A percentile compares a stretch with the other conserved stretches of the same genome.
Conservation (phyloP, 73 alveolate genomes). For the Symbiodinium pilosum region DNA sequence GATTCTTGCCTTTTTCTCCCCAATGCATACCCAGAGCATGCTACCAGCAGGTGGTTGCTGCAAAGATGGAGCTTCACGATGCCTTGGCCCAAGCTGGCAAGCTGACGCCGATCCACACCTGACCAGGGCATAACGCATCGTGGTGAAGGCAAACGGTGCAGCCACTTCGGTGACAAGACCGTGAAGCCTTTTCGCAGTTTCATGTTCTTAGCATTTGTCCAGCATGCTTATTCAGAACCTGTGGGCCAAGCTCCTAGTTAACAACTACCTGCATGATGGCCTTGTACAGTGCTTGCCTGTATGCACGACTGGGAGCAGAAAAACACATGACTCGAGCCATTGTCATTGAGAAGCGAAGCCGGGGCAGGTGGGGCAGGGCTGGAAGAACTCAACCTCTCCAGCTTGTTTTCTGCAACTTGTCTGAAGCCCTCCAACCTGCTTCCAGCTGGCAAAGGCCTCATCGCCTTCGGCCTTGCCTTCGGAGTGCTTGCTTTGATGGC, state of each 20-base stretch:
- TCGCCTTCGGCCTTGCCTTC: neutral
- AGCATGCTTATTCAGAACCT: neutral
- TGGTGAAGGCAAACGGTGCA: conserved; percentile 52
- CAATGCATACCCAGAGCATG: no score
- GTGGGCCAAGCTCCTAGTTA: neutral
- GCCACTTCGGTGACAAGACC: conserved; percentile 95
- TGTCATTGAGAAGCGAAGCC: no score
- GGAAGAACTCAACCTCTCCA: no score
- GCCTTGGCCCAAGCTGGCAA: conserved; percentile 80
- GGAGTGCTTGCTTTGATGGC: conserved; percentile 18
- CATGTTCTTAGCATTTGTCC: neutral
- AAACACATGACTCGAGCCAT: no score
- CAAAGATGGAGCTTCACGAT: conserved; percentile 91
- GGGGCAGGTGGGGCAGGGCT: no score
- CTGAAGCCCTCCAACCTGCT: neutral
- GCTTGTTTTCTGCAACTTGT: no score
- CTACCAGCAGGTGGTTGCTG: conserved; percentile 31
- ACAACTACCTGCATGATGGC: no score
- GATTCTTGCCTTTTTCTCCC: no score
- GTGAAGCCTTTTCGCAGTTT: neutral
- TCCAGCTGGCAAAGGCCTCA: neutral
- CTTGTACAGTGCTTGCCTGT: neutral
- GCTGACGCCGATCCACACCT: conserved; percentile 59
- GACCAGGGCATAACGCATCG: neutral
- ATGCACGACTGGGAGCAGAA: neutral